phyloP scores from a whole-genome alignment of 352 stramenopile genomes.

The Pythium insidiosum region DNA sequence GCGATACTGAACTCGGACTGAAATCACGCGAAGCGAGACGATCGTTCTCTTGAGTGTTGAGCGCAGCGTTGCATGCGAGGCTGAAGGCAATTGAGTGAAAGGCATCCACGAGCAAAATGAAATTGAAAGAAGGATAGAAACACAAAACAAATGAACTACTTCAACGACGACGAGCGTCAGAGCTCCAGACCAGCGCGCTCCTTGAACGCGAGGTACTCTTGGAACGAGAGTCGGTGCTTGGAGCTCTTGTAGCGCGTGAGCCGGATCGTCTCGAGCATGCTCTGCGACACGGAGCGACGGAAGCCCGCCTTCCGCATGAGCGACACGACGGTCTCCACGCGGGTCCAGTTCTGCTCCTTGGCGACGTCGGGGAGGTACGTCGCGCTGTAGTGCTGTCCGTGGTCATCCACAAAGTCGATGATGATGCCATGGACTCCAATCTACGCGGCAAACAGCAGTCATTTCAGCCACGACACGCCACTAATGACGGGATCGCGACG shows the following conservation, averaged over 20 bases:
- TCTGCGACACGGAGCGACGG: conserved; percentile 35
- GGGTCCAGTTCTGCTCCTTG: conserved; percentile 63
- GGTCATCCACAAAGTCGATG: conserved; percentile 61
- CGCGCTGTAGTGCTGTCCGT: conserved; percentile 44
- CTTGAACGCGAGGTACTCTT: conserved; percentile 71
- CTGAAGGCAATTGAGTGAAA: no score
- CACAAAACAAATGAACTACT: not conserved
- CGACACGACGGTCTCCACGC: conserved; percentile 63
- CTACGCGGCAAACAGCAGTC: conserved; percentile 10
- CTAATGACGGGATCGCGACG: no score
- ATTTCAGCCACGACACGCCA: not conserved
- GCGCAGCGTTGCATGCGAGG: no score
- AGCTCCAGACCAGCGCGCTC: not conserved
- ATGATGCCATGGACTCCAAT: conserved; percentile 73
- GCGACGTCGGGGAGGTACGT: conserved; percentile 78
- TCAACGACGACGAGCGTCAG: not conserved
- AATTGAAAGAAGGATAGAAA: not conserved
- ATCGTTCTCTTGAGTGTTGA: no score
- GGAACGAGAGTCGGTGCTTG: conserved; percentile 77
- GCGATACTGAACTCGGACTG: no score
- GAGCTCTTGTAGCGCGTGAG: conserved; percentile 77
- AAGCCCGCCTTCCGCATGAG: conserved; percentile 79
- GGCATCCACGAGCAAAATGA: not conserved
- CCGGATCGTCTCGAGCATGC: conserved; percentile 55
- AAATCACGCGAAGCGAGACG: no score